A percentile compares a stretch with the other conserved stretches of the same genome.
Evolutionary conservation across 176 grass and related monocot species (phyloP).

Genomic region (Alloteropsis semialata): DNA sequence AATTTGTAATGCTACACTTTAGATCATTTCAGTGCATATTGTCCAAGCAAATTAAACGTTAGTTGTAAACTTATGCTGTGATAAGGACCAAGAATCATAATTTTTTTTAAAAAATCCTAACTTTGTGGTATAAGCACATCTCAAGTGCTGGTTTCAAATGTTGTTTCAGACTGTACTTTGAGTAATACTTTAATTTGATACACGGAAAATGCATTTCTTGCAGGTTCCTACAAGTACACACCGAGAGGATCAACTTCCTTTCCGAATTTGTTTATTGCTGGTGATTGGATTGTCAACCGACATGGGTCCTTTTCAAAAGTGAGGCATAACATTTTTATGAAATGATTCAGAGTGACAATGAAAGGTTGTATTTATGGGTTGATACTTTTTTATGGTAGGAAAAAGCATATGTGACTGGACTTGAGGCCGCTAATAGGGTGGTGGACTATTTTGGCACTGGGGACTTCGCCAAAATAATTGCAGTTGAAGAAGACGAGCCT

Average conservation of each 20-base stretch:
- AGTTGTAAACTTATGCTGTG: neutral
- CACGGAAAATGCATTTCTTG: conserved; percentile 4
- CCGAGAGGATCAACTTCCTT: conserved; percentile 66
- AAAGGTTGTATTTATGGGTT: conserved; percentile 12
- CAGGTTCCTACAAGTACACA: conserved; percentile 80
- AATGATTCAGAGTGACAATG: neutral
- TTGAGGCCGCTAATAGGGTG: conserved; percentile 82
- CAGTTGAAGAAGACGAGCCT: conserved; percentile 77
- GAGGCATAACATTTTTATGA: conserved; percentile 7
- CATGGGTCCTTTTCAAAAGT: conserved; percentile 94
- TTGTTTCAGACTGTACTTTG: neutral
- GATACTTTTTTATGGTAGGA: conserved; percentile 53
- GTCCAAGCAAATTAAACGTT: neutral
- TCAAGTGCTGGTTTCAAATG: neutral
- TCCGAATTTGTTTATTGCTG: conserved; percentile 81
- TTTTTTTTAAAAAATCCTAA: neutral
- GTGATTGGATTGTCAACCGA: conserved; percentile 88
- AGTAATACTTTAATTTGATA: conserved; percentile 6
- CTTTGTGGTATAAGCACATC: neutral
- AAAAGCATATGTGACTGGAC: conserved; percentile 87
- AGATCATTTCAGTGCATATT: conserved; percentile 1
- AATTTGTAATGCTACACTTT: neutral
- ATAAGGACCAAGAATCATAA: conserved; percentile 22
- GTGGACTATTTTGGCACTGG: conserved; percentile 70
- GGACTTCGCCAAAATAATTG: conserved; percentile 87